These are phyloP conservation scores for Yamadazyma membranifaciens DNA, from an alignment of 1,139 yeast genomes.

Conservation along the genomic window DNA sequence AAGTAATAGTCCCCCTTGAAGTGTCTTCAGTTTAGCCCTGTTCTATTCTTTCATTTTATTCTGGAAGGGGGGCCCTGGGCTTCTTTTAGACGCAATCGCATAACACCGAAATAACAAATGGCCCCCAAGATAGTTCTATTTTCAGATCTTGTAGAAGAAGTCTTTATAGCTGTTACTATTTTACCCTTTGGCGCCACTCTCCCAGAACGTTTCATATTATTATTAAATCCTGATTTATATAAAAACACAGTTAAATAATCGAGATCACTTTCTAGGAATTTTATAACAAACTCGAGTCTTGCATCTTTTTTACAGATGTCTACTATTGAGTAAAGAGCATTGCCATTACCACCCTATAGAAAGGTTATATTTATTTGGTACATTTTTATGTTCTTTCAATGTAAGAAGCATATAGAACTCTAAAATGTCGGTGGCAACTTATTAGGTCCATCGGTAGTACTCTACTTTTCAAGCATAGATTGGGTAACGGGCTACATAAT, in stretches of 20 bases:
- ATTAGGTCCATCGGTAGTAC: no score
- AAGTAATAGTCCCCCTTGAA: constrained; percentile 10
- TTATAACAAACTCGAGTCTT: constrained; percentile 8
- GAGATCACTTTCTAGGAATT: constrained; percentile 8
- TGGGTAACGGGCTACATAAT: no score
- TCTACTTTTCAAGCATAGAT: no score
- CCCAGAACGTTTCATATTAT: constrained; percentile 12
- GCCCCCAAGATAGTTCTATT: constrained; percentile 14
- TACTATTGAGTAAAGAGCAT: no score
- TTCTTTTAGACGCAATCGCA: constrained; percentile 11
- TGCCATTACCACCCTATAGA: no score
- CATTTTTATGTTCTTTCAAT: no score
- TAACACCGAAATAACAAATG: constrained; percentile 10
- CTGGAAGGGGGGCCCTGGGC: constrained; percentile 8
- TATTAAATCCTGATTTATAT: constrained; percentile 14
- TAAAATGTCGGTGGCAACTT: no score
- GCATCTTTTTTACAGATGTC: constrained; percentile 7
- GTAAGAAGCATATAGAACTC: no score
- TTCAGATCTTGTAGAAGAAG: constrained; percentile 11
- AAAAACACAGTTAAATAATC: constrained; percentile 12
- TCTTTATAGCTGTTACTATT: constrained; percentile 9
- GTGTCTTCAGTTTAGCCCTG: constrained; percentile 2
- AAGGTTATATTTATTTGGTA: no score
- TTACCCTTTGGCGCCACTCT: constrained; percentile 13
- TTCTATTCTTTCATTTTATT: constrained; percentile 9